Base-by-base conservation (phyloP, 768 basidiomycete species). In the Amanita phalloides region DNA sequence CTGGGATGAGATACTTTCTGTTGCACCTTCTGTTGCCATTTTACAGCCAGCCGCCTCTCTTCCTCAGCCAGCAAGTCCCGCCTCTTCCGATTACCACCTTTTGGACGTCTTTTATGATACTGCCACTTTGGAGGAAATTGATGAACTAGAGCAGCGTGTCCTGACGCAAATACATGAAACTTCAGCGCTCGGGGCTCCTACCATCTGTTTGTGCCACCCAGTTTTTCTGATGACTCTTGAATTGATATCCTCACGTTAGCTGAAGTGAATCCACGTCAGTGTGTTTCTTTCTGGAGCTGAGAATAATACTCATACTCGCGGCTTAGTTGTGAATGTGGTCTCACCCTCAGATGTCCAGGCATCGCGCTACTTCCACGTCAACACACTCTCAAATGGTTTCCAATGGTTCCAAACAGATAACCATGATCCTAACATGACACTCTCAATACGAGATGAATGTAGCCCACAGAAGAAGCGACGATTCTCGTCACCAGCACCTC, bases 131-230 rank as follows among this genome's bases (percentile, higher is more conserved):
- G 67, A 66, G 10, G 66, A 76, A 47, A 60, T 82, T 20, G 76
- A 78, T 58, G 66, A 64, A 10, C 49, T 81, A 30, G 79, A 81
- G 58, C 62, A 67, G 48, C 63, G 61, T 43, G 58, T 61, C 30
- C 39, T 59, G 11, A 53, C 57, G 25, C 51, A 20, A n/a, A 23
- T 49, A 23, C 38, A 42, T 25, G 53, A 30, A 10, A 41, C 38
- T 43, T 35, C 48, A 30, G 32, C 45, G 13, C 45, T 42, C 20
- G 20, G 28, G 35, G 47, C 21, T 53, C 37, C 26, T 57, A 50
- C 48, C 52, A 39, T 20, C 26, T 45, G 54, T 55, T 53, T 25
- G 17, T 35, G 6, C 7, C 3, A 14, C 4, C 13, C 17, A 33
- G 35, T 7, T 17, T 28, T 9, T 32, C 28, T 25, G 6, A 11